Evolutionary conservation across 257 asterid species (phyloP), one percentile per base, ranked within the genome.

Genomic region (Anisodus acutangulus): DNA sequence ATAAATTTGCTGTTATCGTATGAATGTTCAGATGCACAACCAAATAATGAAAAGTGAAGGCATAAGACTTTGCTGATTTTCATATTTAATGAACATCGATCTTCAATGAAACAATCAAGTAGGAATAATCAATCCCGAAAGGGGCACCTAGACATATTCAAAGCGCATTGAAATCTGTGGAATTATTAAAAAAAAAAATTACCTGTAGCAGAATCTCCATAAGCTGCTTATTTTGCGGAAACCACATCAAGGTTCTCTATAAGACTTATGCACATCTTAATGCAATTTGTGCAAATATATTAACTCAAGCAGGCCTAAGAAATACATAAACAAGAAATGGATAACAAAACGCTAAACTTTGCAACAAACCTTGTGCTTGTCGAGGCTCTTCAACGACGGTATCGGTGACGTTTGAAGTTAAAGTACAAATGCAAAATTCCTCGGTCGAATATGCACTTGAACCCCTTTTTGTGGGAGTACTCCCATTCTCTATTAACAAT

Each of bases 401-500:
- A 95, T 10, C 95, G 86, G 76, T 95, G 83, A 10, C 98, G 95
- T 82, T 92, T 95, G 94, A 95, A 95, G 89, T 95, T 95, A 89
- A 95, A 93, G 87, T 94, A 92, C 58, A 94, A 85, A 41, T 92
- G 97, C 22, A 95, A 86, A 62, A 95, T 94, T 35, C 98, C 98
- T 4, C 97, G 80, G 82, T 95, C 98, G 37, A 95, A 95, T 2
- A 97, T 91, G 79, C 94, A 90, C 78, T 92, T 94, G 86, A 92
- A 93, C n/a, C 98, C 98, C 85, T 94, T 94, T 85, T 94, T 94
- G 88, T 93, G 98, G 0, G 97, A 92, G 83, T 90, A 92, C 82
- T 94, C 98, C 97, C 98, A 94, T 83, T 94, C 97, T 87, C 91
- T 93, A 82, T 94, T 94, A 35, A 94, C 96, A 37, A 93, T 92